Percentiles rank a stretch among this genome's conserved stretches.
Conservation (phyloP, 2,329 filamentous ascomycete genomes). For the Sclerotinia borealis region DNA sequence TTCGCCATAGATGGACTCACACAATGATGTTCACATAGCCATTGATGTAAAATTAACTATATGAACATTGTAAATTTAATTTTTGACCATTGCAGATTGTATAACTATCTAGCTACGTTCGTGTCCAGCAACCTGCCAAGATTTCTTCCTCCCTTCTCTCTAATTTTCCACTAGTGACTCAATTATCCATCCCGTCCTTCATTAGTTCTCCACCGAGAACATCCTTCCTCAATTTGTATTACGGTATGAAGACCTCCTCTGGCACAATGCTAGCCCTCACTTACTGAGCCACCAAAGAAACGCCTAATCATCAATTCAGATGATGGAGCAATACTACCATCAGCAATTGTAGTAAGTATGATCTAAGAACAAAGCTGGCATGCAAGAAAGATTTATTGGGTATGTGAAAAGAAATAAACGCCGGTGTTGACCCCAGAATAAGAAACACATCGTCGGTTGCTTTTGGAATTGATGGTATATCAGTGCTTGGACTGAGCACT, state of each 20-base stretch:
- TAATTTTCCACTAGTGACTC: neutral
- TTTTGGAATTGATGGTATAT: neutral
- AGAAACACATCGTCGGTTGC: neutral
- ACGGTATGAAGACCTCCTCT: neutral
- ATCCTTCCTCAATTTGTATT: neutral
- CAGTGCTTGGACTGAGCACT: neutral
- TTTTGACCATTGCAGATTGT: neutral
- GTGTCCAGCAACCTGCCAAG: neutral
- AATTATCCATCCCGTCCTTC: neutral
- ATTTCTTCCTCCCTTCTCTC: neutral
- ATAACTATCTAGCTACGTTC: neutral
- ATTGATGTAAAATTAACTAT: neutral
- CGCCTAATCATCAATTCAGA: neutral
- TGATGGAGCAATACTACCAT: neutral
- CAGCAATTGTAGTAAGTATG: neutral
- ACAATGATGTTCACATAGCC: neutral
- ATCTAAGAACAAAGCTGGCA: neutral
- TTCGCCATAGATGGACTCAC: neutral
- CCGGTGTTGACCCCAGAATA: neutral
- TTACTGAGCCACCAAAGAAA: neutral
- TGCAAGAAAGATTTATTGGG: slow-evolving; percentile 1
- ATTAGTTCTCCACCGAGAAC: neutral
- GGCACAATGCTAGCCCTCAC: neutral
- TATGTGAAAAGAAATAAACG: slow-evolving; percentile 1
- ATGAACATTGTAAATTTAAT: slow-evolving; percentile 2